Conservation (phyloP, 129 eudicot genomes). For the Helichrysum umbraculigerum region DNA sequence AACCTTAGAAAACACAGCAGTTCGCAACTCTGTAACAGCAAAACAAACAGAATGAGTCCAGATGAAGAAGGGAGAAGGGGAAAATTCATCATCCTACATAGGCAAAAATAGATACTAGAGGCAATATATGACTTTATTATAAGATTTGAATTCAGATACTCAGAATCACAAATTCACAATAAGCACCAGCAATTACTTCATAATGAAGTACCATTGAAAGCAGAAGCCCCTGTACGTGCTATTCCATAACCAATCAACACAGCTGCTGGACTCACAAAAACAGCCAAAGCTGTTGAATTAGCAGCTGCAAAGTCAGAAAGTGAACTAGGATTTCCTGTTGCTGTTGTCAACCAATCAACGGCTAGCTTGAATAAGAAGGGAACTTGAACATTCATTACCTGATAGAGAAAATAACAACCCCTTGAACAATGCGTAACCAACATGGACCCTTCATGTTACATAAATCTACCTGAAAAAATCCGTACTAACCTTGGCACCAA, state of each 20-base stretch:
- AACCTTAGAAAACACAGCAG: slow-evolving; percentile 95
- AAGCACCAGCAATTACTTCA: slow-evolving; percentile 58
- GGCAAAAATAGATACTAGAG: background rate
- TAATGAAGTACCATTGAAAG: slow-evolving; percentile 82
- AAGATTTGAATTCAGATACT: background rate
- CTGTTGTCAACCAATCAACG: slow-evolving; percentile 90
- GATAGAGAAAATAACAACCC: slow-evolving; percentile 6
- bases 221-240: slow-evolving; percentile 88
- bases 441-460: background rate
- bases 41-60: slow-evolving; percentile 26
- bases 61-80: background rate
- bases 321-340: slow-evolving; percentile 69
- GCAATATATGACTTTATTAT: slow-evolving; percentile 5
- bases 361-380: slow-evolving; percentile 94
- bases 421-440: slow-evolving; percentile 15
- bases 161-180: slow-evolving; percentile 22
- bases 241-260: slow-evolving; percentile 88
- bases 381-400: slow-evolving; percentile 96
- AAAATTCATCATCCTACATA: background rate
- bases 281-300: slow-evolving; percentile 67
- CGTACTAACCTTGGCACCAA: slow-evolving; percentile 81
- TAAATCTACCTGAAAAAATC: background rate
- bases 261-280: slow-evolving; percentile 91
- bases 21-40: slow-evolving; percentile 69
- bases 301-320: slow-evolving; percentile 80